Base-by-base conservation (phyloP, 176 grass and related monocot species). In the Triticum monococcum region DNA sequence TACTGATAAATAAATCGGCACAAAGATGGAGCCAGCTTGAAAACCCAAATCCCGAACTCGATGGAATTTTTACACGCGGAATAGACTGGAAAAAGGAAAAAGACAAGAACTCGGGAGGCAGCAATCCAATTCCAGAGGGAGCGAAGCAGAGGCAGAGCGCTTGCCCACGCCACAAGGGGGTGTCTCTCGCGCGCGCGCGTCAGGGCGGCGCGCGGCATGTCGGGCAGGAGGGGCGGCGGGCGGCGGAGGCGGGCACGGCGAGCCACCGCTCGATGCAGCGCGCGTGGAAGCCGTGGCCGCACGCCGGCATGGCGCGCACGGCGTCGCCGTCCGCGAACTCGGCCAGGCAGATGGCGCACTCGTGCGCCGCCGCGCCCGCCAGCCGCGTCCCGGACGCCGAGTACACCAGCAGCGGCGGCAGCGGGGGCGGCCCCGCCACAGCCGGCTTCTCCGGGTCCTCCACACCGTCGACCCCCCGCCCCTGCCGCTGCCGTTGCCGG, bases 281-380 rank as follows among this genome's bases (percentile, higher is more conserved):
- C 3, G 75, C 88, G 76, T 93, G 92, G 89, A 90, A 91, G 1
- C 79, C 83, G 33, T 88, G 92, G 1, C 74, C 66, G 52, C 92
- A 91, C 0, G 68, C 79, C 30, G 86, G 85, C 88, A 93, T 46
- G 61, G 86, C 88, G 67, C 82, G 79, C 18, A 93, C 88, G 88
- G 83, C 79, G 79, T 94, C 89, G 50, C 92, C 87, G 64, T 94
- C 92, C 0, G 40, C 84, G 89, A 91, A 94, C 89, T 94, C 89
- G 33, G 65, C 63, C 17, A 94, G 89, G 84, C 89, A 94, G 54
- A 94, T 94, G 56, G 89, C 71, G 89, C 86, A 94, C 89, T 94
- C 89, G 38, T 57, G 54, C 7, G 71, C 43, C 10, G 84, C 59
- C 5, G 71, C 77, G 41, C 92, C 92, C 2, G 84, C 81, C 65